phyloP scores from a whole-genome alignment of 768 basidiomycete species.

The Termitomyces sp. region DNA sequence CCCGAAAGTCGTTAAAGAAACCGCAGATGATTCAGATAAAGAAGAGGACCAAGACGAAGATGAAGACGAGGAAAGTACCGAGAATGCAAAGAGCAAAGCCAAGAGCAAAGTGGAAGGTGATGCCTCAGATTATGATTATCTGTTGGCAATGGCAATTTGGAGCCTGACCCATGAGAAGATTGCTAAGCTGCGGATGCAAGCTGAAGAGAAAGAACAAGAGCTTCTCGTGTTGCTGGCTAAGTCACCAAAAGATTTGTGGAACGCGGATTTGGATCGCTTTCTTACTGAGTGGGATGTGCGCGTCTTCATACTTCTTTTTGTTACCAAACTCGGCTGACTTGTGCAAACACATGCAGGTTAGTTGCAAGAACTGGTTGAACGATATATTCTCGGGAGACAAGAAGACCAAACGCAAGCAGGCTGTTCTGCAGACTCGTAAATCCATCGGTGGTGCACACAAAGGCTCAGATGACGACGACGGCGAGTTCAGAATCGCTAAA shows the following conservation, averaged over 20 bases:
- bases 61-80: conserved; percentile 28
- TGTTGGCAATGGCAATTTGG: conserved; percentile 93
- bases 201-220: conserved; percentile 77
- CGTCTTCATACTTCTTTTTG: conserved; percentile 20
- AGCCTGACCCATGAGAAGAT: conserved; percentile 97
- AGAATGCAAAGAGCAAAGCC: conserved; percentile 14
- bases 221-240: conserved; percentile 71
- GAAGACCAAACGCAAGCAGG: conserved; percentile 41
- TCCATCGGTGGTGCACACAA: conserved; percentile 31
- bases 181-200: conserved; percentile 75
- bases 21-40: conserved; percentile 49
- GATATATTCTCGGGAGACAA: conserved; percentile 37
- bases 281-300: conserved; percentile 76
- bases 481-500: conserved; percentile 45
- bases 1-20: conserved; percentile 70
- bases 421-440: conserved; percentile 40
- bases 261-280: conserved; percentile 81
- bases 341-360: conserved; percentile 21
- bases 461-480: conserved; percentile 36
- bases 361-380: conserved; percentile 40
- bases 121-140: conserved; percentile 80
- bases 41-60: conserved; percentile 49
- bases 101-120: conserved; percentile 23
- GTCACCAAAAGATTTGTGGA: conserved; percentile 83
- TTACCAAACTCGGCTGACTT: not conserved